These are phyloP conservation scores for Sugiyamaella qingdaonensis DNA, from an alignment of 805 yeast species.

Conservation along the genomic window DNA sequence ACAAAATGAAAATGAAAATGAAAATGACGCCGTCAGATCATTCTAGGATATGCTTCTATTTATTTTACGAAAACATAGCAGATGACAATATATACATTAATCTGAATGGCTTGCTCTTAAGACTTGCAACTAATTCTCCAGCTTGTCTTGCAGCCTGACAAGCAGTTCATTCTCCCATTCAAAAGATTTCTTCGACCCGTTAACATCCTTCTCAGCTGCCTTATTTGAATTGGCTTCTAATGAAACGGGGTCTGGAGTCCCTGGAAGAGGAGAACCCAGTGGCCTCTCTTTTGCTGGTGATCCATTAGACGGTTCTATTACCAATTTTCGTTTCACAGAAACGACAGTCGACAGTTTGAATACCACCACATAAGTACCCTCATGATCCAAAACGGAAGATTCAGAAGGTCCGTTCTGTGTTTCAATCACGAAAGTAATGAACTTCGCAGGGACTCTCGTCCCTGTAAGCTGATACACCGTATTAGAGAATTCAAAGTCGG, in stretches of 20 bases:
- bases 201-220: not conserved
- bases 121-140: not conserved
- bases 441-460: conserved; percentile 6
- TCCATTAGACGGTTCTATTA: not conserved
- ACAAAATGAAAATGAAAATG: no score
- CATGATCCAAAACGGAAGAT: conserved; percentile 9
- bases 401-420: conserved; percentile 4
- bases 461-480: conserved; percentile 16
- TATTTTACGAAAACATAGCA: no score
- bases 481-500: conserved; percentile 10
- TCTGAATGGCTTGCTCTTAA: not conserved
- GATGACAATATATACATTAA: conserved; percentile 6
- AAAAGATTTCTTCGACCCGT: conserved; percentile 10
- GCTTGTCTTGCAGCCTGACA: conserved; percentile 6
- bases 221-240: not conserved
- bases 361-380: conserved; percentile 10
- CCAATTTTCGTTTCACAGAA: not conserved
- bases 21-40: no score
- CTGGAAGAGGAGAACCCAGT: conserved; percentile 10
- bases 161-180: conserved; percentile 22
- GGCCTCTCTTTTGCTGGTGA: conserved; percentile 8
- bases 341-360: conserved; percentile 6
- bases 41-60: no score
- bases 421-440: conserved; percentile 7
- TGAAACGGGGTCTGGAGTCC: not conserved